Evolutionary conservation across 2,329 filamentous ascomycete genomes (phyloP).

Genomic region (Colletotrichum musae): DNA sequence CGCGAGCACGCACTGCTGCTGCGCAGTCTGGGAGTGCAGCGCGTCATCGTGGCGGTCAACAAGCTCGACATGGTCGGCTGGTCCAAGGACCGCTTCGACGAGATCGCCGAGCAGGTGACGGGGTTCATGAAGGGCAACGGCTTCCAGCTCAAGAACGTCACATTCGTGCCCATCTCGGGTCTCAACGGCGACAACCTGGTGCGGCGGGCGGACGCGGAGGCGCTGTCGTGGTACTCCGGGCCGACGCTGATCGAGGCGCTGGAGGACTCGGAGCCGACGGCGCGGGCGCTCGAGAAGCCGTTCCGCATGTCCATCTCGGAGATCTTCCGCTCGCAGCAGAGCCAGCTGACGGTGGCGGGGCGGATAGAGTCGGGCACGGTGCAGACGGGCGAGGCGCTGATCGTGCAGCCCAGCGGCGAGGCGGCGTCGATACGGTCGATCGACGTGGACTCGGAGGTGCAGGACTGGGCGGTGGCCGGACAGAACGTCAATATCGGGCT

Average conservation of each 20-base stretch:
- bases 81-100: conserved; percentile 85
- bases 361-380: conserved; percentile 87
- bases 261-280: conserved; percentile 83
- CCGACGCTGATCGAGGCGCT: conserved; percentile 86
- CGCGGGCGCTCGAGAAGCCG: conserved; percentile 81
- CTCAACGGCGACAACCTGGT: conserved; percentile 90
- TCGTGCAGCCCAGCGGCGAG: conserved; percentile 86
- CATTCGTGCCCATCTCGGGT: conserved; percentile 91
- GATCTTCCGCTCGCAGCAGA: conserved; percentile 85
- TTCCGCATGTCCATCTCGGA: conserved; percentile 90
- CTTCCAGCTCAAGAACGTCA: conserved; percentile 85
- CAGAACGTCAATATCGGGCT: conserved; percentile 91
- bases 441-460: conserved; percentile 79
- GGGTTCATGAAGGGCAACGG: conserved; percentile 87
- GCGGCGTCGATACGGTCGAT: conserved; percentile 86
- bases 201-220: conserved; percentile 66
- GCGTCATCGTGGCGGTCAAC: conserved; percentile 92
- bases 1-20: conserved; percentile 92
- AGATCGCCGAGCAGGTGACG: conserved; percentile 86
- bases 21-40: conserved; percentile 90
- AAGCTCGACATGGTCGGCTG: conserved; percentile 92
- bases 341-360: conserved; percentile 87
- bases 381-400: conserved; percentile 85
- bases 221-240: conserved; percentile 84
- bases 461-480: conserved; percentile 93